Evolutionary conservation across 306 rosid species (phyloP), one percentile per base, ranked within the genome.

Genomic region (Potentilla sterilis): DNA sequence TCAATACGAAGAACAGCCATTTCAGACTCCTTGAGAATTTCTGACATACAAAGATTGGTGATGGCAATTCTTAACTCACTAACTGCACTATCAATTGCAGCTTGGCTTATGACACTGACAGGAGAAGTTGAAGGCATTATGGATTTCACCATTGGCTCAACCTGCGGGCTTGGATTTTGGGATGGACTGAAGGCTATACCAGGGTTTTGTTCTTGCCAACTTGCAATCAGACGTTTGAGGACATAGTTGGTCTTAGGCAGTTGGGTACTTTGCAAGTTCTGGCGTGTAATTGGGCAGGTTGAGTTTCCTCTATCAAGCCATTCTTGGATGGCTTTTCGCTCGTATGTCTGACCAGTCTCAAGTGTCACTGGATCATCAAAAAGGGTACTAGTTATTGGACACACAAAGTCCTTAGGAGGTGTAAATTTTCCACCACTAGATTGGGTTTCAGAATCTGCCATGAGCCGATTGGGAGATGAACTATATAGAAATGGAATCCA

Each of bases 291-390:
- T 34, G 98, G 97, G 82, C 98, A 92, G 12, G 93, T 85, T 48
- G 81, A 80, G 84, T 92, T 90, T 34, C 96, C 98, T 77, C 89
- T 84, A 59, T 87, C 89, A 49, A 92, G 85, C 98, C 98, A 95
- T 78, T 95, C 96, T 59, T 89, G 96, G 13, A 90, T 95, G 7
- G 98, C 98, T 78, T 64, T 80, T 11, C 97, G 91, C 87, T 95
- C 98, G 65, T 86, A 95, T 71, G 98, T 92, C 75, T 95, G 97
- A 35, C 97, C 98, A 8, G 97, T 95, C 84, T 95, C 97, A 46
- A 95, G 90, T 46, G 98, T 95, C 75, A 95, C 98, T 0, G 98
- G 98, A 78, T 95, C 98, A 79, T 92, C 86, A 86, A 94, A 94
- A 21, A 94, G 72, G 80, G 89, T 85, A 82, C 93, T 88, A 21